Evolutionary conservation across 495 filamentous ascomycete genomes (phyloP), one percentile per base, ranked within the genome.

Genomic region (Hypoxylon cercidicola): DNA sequence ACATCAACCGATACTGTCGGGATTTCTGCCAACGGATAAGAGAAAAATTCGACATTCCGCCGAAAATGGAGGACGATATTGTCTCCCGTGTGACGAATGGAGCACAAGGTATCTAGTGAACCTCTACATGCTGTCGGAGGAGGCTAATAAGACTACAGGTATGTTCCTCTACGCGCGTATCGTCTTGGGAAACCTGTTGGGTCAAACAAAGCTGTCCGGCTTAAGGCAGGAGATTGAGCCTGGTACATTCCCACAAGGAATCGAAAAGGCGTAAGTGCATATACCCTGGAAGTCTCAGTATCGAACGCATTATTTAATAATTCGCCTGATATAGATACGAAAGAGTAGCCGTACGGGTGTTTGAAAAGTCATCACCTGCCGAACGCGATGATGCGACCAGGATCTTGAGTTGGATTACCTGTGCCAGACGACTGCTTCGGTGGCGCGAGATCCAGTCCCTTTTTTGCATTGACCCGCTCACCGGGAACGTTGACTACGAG

Each of bases 141-240:
- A 18, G n/a, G 23, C 13, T 50, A 15, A 15, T 32, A 50, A 34
- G 1, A 30, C 34, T 47, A 11, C 8, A 61, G 49, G 58, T 2
- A 61, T 61, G 58, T 61, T 61, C 10, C 30, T 61, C 28, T 61
- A 61, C 28, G 58, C 58, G 2, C 47, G 49, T 44, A 49, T 61
- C 0, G 58, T 61, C 12, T 8, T 61, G 30, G 48, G 41, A 10
- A 61, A 61, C 15, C 58, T 61, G 3, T 19, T 44, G 25, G 45
- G 28, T 6, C 58, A 61, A 25, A 45, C 43, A 10, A 19, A 19
- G 16, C 13, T 32, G 4, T 35, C 15, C 2, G 21, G 47, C 10
- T 12, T 30, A 34, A 28, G 23, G 13, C 23, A 35, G 15, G 47
- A 50, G 23, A 35, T 32, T 15, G 23, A 32, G 13, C 47, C 23